phyloP scores from a whole-genome alignment of 208 protist species.

The Acanthamoeba culbertsoni region DNA sequence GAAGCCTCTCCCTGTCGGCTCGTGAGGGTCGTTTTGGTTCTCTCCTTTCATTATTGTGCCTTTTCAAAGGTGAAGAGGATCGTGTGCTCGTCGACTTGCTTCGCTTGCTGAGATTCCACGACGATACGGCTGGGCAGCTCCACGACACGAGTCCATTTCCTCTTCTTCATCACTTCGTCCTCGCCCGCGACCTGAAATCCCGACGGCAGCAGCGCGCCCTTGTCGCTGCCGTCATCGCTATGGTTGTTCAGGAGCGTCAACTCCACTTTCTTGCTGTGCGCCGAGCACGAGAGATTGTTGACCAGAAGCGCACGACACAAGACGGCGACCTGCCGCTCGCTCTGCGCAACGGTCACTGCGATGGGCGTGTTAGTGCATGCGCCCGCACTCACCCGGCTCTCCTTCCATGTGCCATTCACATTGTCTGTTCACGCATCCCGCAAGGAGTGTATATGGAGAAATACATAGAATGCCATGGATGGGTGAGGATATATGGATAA shows the following conservation, averaged over 20 bases:
- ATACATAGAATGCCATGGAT: too few relatives aligned
- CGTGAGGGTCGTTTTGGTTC: too few relatives aligned
- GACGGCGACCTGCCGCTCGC: neutral
- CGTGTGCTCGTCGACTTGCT: constrained; percentile 9
- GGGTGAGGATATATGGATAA: neutral
- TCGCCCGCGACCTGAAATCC: neutral
- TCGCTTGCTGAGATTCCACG: neutral
- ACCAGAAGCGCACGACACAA: neutral
- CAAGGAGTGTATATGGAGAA: neutral
- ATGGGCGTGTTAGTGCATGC: constrained; percentile 1
- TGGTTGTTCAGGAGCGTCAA: neutral
- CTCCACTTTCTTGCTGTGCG: neutral
- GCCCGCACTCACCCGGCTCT: neutral
- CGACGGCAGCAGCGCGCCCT: neutral
- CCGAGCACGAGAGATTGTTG: neutral
- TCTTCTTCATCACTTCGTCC: neutral
- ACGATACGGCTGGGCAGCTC: neutral
- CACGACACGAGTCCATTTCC: neutral
- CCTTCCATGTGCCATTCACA: too few relatives aligned
- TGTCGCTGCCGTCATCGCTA: neutral
- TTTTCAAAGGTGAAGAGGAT: constrained; percentile 10
- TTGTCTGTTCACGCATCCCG: neutral
- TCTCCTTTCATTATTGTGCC: neutral
- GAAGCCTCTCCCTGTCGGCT: too few relatives aligned
- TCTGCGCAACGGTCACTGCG: constrained; percentile 21